These are phyloP conservation scores for Nadsonia fulvescens DNA, from an alignment of 805 yeast species.

Conservation along the genomic window DNA sequence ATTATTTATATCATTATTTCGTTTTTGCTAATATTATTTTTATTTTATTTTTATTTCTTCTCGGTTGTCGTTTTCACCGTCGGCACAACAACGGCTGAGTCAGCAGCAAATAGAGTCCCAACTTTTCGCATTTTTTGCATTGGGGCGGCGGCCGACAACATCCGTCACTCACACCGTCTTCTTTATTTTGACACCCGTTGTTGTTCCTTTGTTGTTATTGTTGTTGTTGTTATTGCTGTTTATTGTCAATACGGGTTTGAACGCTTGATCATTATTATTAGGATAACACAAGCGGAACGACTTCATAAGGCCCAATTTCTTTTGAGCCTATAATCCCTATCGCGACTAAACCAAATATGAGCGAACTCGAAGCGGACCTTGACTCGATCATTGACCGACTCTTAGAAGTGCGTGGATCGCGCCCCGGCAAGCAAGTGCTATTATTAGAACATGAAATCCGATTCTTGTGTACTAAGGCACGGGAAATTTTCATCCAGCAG, in stretches of 20 bases:
- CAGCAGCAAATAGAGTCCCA: too few species aligned
- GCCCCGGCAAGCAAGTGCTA: constrained; percentile 95
- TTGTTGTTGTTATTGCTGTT: constrained; percentile 1
- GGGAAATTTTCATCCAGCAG: constrained; percentile 95
- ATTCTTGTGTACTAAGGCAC: constrained; percentile 88
- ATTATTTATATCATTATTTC: too few species aligned
- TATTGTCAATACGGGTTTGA: constrained; percentile 2
- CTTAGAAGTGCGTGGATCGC: constrained; percentile 91
- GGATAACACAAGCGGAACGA: constrained; percentile 4
- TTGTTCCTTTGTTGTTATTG: background rate
- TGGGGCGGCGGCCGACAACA: too few species aligned
- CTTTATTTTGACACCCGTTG: too few species aligned
- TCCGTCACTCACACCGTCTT: too few species aligned
- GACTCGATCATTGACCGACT: constrained; percentile 94
- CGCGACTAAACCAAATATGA: constrained; percentile 12
- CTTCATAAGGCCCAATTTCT: too few species aligned
- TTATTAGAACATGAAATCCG: constrained; percentile 87
- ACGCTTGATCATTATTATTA: constrained; percentile 2
- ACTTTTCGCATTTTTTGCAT: too few species aligned
- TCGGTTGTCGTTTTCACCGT: too few species aligned
- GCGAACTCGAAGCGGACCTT: constrained; percentile 63
- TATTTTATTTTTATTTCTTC: too few species aligned
- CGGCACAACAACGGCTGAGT: too few species aligned
- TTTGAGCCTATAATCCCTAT: constrained; percentile 10
- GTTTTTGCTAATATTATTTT: too few species aligned